A percentile compares a stretch with the other conserved stretches of the same genome.
These are phyloP conservation scores for Circinella umbellata DNA, from an alignment of 371 early-diverging fungal species.

Conservation along the genomic window DNA sequence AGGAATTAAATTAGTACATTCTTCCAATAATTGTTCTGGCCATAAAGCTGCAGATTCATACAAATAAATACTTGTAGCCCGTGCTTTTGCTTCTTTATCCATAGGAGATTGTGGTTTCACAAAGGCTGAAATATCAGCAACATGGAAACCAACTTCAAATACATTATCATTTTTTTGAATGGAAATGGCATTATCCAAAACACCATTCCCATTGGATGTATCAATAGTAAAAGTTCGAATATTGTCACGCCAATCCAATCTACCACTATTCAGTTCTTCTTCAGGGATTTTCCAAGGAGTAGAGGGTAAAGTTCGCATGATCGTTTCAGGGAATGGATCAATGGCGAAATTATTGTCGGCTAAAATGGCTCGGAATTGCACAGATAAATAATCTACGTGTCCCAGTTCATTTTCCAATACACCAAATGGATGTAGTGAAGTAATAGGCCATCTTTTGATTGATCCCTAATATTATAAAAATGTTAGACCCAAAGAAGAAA, in stretches of 20 bases:
- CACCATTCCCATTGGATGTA: conserved; percentile 76
- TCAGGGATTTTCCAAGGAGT: conserved; percentile 71
- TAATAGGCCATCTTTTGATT: conserved; percentile 76
- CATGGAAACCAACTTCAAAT: conserved; percentile 93
- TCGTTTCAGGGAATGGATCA: conserved; percentile 55
- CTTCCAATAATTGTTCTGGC: conserved; percentile 85
- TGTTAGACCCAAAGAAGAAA: no score
- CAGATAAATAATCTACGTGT: conserved; percentile 62
- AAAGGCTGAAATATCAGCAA: conserved; percentile 98
- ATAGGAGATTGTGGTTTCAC: conserved; percentile 83
- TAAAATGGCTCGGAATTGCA: conserved; percentile 74
- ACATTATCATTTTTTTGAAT: conserved; percentile 61
- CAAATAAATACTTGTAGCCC: conserved; percentile 93
- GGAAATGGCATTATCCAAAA: conserved; percentile 92
- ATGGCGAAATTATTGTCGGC: conserved; percentile 63
- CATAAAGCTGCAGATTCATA: conserved; percentile 94
- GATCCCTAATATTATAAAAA: conserved; percentile 39
- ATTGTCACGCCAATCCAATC: conserved; percentile 69
- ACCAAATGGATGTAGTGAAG: conserved; percentile 76
- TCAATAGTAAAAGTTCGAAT: conserved; percentile 78
- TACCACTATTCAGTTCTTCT: conserved; percentile 45
- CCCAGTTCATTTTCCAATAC: conserved; percentile 68
- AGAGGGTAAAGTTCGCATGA: conserved; percentile 60
- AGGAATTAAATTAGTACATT: conserved; percentile 42
- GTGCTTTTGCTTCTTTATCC: conserved; percentile 88